Base-by-base conservation (phyloP, 306 rosid genomes). In the Acacia melanoxylon region DNA sequence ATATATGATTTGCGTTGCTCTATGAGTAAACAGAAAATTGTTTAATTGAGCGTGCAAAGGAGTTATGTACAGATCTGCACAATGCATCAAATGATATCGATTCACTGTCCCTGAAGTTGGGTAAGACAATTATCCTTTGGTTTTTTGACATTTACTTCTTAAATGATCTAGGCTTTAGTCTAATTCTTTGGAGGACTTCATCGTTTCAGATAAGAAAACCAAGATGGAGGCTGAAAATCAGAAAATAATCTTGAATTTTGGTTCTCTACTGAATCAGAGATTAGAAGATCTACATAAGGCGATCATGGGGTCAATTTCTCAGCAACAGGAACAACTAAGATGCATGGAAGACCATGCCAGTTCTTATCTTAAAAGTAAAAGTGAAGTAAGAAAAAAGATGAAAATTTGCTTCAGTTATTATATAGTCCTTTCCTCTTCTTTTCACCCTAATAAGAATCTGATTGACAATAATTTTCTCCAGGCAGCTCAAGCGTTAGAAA, bases 11-110 rank as follows among this genome's bases (percentile, higher is more conserved):
- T 80, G 16, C 63, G 68, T 82, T 80, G 76, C 10, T 77, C 59
- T 61, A 24, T 80, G 52, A 56, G 54, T 74, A 46, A 63, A 78
- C 94, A 95, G 98, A 93, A 88, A 91, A 89, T 70, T 82, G 88
- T 69, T 83, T 93, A 83, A 79, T 93, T 86, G 92, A 88, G 75
- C 89, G 88, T 66, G 98, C 99, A 58, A 92, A 90, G 89, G 91
- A 88, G 80, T 84, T 95, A 84, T 70, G 94, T 82, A 62, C 63
- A 72, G 95, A 92, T 79, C 86, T 95, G 81, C 91, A 90, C 87
- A 82, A 74, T 56, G 98, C 99, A 54, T 88, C 97, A 10, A 91
- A 91, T 68, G 94, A 91, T 82, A 86, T 93, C 74, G 68, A 67
- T 87, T 88, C 80, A 44, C 76, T 95, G 74, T 89, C 90, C 79